These are phyloP conservation scores for Paxillus rubicundulus DNA, from an alignment of 768 basidiomycete genomes.

Conservation along the genomic window DNA sequence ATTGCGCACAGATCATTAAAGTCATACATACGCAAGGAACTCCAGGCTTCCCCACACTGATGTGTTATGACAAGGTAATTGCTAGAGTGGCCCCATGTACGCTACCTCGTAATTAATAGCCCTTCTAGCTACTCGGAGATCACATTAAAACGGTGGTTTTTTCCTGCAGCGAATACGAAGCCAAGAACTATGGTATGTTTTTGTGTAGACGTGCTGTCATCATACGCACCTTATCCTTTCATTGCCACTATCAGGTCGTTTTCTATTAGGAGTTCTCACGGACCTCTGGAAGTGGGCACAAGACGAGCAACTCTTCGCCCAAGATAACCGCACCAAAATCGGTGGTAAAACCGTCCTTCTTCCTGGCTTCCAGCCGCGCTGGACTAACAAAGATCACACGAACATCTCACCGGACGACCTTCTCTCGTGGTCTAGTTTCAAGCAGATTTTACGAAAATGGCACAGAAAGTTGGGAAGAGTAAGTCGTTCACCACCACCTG, in stretches of 20 bases:
- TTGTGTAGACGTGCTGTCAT: background rate
- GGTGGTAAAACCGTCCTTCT: conserved; percentile 59
- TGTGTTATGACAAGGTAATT: conserved; percentile 78
- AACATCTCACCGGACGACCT: conserved; percentile 48
- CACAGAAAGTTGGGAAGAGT: conserved; percentile 75
- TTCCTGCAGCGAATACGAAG: conserved; percentile 95
- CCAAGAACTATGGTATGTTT: conserved; percentile 81
- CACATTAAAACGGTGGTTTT: conserved; percentile 83
- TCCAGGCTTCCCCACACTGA: conserved; percentile 80
- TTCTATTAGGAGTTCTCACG: conserved; percentile 72
- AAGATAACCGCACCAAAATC: conserved; percentile 65
- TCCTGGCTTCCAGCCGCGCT: conserved; percentile 66
- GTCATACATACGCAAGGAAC: conserved; percentile 87
- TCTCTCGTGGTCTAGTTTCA: conserved; percentile 69
- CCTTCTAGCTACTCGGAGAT: conserved; percentile 73
- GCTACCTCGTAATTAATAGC: background rate
- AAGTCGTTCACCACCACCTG: conserved; percentile 18
- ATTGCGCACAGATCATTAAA: conserved; percentile 87
- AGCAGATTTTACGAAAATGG: conserved; percentile 77
- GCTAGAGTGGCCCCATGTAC: background rate
- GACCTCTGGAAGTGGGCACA: conserved; percentile 80
- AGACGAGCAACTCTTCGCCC: conserved; percentile 69
- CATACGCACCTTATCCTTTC: conserved; percentile 1
- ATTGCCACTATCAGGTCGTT: conserved; percentile 60
- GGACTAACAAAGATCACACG: conserved; percentile 41